Evolutionary conservation across 2,329 filamentous ascomycete genomes (phyloP).

Genomic region (Talaromyces sp.): DNA sequence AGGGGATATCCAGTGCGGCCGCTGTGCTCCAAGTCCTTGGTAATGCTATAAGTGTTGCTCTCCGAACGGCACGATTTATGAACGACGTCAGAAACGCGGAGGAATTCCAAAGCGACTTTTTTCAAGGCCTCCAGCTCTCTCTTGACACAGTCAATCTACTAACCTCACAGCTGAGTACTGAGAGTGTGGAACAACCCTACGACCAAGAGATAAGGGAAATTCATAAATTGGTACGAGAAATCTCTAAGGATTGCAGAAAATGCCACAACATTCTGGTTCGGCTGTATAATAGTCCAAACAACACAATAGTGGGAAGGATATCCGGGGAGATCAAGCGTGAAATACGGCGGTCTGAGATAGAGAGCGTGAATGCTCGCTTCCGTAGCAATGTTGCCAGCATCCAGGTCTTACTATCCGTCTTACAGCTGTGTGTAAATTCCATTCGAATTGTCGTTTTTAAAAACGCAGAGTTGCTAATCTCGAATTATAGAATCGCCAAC

Average conservation of each 20-base stretch:
- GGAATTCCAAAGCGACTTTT: background rate
- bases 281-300: background rate
- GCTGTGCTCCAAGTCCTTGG: conserved; percentile 2
- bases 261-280: background rate
- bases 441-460: background rate
- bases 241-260: background rate
- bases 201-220: background rate
- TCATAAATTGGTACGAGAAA: background rate
- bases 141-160: background rate
- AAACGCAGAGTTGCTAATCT: background rate
- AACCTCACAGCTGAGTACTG: background rate
- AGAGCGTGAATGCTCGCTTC: background rate
- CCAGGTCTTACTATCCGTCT: background rate
- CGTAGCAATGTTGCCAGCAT: conserved; percentile 10
- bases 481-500: background rate
- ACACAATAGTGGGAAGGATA: background rate
- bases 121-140: background rate
- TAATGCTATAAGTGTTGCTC: background rate
- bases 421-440: background rate
- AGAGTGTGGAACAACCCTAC: background rate
- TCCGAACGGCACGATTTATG: background rate
- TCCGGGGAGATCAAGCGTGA: background rate
- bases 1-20: background rate
- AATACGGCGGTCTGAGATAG: conserved; percentile 7
- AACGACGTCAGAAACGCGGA: background rate